phyloP scores from a whole-genome alignment of 331 rosid genomes.

The Dryas integrifolia region DNA sequence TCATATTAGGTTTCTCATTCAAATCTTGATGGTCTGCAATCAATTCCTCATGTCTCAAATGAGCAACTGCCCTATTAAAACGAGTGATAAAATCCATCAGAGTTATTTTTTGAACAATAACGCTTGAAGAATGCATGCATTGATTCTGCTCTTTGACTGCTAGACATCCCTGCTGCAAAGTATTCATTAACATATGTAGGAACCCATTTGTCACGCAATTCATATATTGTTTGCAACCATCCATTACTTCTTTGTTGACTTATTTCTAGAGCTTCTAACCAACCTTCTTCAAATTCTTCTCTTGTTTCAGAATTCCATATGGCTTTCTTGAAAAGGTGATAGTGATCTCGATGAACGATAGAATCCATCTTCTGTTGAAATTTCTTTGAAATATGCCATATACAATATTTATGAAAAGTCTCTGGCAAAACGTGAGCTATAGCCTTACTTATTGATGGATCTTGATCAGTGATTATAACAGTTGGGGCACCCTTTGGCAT shows the following conservation, averaged over 20 bases:
- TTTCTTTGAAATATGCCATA: slow-evolving; percentile 10
- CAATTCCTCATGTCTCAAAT: no score
- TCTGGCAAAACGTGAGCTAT: background rate
- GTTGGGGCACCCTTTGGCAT: background rate
- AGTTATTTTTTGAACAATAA: no score
- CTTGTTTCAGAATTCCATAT: background rate
- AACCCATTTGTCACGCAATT: background rate
- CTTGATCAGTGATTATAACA: background rate
- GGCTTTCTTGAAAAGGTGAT: background rate
- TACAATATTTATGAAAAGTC: background rate
- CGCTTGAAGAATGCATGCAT: no score
- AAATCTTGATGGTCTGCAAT: no score
- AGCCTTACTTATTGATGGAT: background rate
- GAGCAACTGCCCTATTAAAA: no score
- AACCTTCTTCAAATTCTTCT: slow-evolving; percentile 4
- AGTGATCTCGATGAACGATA: background rate
- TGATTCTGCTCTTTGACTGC: no score
- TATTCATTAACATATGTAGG: background rate
- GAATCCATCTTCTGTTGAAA: background rate
- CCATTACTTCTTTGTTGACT: background rate
- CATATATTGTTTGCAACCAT: background rate
- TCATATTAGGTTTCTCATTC: no score
- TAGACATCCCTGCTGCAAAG: background rate
- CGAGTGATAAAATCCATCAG: no score
- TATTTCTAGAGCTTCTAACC: background rate